Evolutionary conservation across 192 early-diverging fungal species (phyloP).

Genomic region (Mortierella claussenii): DNA sequence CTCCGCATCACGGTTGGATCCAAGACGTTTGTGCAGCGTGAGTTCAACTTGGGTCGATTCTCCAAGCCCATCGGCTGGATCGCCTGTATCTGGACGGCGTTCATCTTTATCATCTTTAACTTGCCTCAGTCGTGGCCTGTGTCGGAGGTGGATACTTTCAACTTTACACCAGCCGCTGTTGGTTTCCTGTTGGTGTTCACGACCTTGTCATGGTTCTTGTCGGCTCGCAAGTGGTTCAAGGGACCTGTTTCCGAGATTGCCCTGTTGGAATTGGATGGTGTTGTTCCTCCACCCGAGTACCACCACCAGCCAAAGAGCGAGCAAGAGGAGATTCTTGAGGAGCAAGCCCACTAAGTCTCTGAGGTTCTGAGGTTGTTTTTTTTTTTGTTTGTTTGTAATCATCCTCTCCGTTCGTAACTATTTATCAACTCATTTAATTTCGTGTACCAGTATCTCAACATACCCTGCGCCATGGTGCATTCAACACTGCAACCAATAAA

Average conservation of each 20-base stretch:
- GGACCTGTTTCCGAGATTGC: slow-evolving; percentile 53
- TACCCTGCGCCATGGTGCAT: slow-evolving; percentile 3
- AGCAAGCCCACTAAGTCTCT: slow-evolving; percentile 12
- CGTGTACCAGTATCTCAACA: slow-evolving; percentile 21
- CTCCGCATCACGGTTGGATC: slow-evolving; percentile 52
- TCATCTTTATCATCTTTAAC: slow-evolving; percentile 57
- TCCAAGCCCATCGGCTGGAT: slow-evolving; percentile 51
- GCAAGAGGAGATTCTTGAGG: slow-evolving; percentile 7
- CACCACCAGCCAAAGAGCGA: no score
- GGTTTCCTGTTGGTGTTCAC: slow-evolving; percentile 53
- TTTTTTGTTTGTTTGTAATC: not conserved
- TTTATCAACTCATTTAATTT: no score
- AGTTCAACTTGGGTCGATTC: slow-evolving; percentile 54
- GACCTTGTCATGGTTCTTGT: slow-evolving; percentile 50
- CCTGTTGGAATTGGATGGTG: slow-evolving; percentile 33
- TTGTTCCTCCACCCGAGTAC: slow-evolving; percentile 6
- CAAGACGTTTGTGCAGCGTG: slow-evolving; percentile 50
- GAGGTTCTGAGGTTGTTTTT: not conserved
- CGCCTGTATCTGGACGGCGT: slow-evolving; percentile 53
- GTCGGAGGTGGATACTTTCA: slow-evolving; percentile 39
- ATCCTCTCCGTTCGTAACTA: no score
- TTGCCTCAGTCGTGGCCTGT: slow-evolving; percentile 56
- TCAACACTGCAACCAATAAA: no score
- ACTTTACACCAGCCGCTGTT: slow-evolving; percentile 54
- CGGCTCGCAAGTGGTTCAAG: slow-evolving; percentile 53